Conservation (phyloP, 257 asterid species). For the Solanum pimpinellifolium region DNA sequence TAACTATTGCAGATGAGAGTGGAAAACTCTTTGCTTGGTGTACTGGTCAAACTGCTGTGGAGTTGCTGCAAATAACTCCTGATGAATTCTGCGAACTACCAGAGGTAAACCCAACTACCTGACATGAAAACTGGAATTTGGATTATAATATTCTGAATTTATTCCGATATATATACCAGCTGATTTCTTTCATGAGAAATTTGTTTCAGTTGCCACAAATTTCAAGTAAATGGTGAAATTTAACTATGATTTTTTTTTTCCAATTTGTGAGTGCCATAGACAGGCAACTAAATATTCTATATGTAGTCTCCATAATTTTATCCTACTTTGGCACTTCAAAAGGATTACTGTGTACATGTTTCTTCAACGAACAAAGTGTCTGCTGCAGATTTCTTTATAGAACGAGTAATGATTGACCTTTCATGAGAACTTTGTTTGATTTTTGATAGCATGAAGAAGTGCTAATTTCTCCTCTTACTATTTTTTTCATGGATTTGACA, state of each 20-base stretch:
- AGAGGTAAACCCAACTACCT: slow-evolving; percentile 41
- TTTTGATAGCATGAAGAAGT: background rate
- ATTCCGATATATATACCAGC: background rate
- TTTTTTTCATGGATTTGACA: background rate
- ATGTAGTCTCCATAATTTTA: background rate
- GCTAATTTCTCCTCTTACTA: background rate
- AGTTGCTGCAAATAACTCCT: slow-evolving; percentile 81
- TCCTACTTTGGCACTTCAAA: background rate
- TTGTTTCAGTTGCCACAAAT: background rate
- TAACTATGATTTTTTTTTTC: background rate
- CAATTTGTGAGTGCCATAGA: background rate
- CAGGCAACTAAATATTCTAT: background rate
- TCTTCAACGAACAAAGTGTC: background rate
- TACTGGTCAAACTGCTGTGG: slow-evolving; percentile 81
- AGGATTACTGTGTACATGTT: background rate
- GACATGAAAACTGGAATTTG: background rate
- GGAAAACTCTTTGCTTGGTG: slow-evolving; percentile 71
- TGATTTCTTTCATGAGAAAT: background rate
- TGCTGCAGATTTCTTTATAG: background rate
- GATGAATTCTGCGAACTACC: slow-evolving; percentile 58
- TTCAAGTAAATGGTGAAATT: background rate
- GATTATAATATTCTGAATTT: background rate
- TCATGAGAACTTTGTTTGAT: background rate
- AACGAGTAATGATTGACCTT: background rate
- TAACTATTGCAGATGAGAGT: slow-evolving; percentile 61